Conservation (phyloP, 768 basidiomycete species). For the Gymnopilus junonius region DNA sequence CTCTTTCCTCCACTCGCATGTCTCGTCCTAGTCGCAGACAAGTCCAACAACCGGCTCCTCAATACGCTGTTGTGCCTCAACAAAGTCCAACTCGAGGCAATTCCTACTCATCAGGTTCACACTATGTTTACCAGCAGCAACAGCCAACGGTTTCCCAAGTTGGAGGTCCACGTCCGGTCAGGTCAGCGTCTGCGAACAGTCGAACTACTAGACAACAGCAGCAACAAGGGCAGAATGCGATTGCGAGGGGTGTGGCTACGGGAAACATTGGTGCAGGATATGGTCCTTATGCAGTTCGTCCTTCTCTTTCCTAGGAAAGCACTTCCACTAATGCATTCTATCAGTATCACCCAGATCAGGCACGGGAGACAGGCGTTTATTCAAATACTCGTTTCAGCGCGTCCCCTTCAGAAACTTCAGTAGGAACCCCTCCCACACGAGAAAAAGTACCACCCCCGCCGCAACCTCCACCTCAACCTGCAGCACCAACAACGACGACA, state of each 20-base stretch:
- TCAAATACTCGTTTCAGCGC: constrained; percentile 59
- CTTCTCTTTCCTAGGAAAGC: background rate
- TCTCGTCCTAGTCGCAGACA: constrained; percentile 42
- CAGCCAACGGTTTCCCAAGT: constrained; percentile 25
- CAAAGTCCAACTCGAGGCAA: constrained; percentile 43
- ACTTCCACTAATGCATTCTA: constrained; percentile 14
- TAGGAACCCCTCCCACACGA: constrained; percentile 27
- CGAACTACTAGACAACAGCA: constrained; percentile 27
- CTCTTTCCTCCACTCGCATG: constrained; percentile 31
- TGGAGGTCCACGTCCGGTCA: constrained; percentile 26
- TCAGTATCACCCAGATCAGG: constrained; percentile 62
- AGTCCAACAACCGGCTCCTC: constrained; percentile 50
- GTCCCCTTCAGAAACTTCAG: constrained; percentile 42
- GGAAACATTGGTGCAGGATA: constrained; percentile 81
- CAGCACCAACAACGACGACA: constrained; percentile 55
- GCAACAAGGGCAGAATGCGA: constrained; percentile 51
- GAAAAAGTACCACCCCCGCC: constrained; percentile 33
- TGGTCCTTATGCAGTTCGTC: constrained; percentile 84
- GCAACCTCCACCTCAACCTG: constrained; percentile 26
- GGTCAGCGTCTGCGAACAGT: constrained; percentile 29
- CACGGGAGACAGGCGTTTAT: constrained; percentile 49
- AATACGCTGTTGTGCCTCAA: constrained; percentile 72
- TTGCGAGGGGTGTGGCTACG: constrained; percentile 79
- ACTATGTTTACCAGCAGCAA: constrained; percentile 23
- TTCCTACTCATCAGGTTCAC: constrained; percentile 18